Conservation (phyloP, 805 yeast species). For the Debaryomyces tyrocola region DNA sequence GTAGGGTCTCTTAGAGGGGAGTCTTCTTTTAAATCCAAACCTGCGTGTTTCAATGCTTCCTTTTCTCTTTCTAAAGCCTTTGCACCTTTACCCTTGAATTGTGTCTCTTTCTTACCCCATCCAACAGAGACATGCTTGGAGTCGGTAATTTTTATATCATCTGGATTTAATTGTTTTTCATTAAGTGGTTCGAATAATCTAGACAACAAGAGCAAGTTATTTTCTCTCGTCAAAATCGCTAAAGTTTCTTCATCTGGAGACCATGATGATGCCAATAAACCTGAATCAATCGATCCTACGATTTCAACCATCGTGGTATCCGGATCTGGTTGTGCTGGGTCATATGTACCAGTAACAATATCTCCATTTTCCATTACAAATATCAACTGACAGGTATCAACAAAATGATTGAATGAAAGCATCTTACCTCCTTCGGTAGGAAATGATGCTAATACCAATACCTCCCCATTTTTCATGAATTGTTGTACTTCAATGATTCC, state of each 20-base stretch:
- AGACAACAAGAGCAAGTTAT: conserved; percentile 64
- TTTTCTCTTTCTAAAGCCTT: conserved; percentile 70
- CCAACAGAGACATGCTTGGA: conserved; percentile 93
- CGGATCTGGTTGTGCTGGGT: conserved; percentile 43
- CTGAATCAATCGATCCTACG: conserved; percentile 81
- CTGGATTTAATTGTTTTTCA: conserved; percentile 57
- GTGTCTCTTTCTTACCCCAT: conserved; percentile 98
- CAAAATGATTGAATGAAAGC: conserved; percentile 63
- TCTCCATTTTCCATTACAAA: conserved; percentile 77
- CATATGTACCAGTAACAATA: conserved; percentile 65
- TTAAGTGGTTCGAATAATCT: conserved; percentile 76
- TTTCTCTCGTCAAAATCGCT: conserved; percentile 62
- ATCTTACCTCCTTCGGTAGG: conserved; percentile 42
- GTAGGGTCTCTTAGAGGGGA: conserved; percentile 82
- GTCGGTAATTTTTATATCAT: conserved; percentile 57
- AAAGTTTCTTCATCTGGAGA: conserved; percentile 89
- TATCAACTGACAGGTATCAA: conserved; percentile 64
- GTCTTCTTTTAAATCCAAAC: conserved; percentile 63
- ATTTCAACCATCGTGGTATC: conserved; percentile 65
- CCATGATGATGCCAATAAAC: conserved; percentile 76
- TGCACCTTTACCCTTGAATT: conserved; percentile 92
- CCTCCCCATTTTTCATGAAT: conserved; percentile 62
- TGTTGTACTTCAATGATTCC: conserved; percentile 75
- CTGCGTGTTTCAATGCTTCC: conserved; percentile 59
- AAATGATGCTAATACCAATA: conserved; percentile 59